A percentile compares a stretch with the other conserved stretches of the same genome.
These are phyloP conservation scores for Lichtheimia hyalospora DNA, from an alignment of 371 early-diverging fungal species.

Conservation along the genomic window DNA sequence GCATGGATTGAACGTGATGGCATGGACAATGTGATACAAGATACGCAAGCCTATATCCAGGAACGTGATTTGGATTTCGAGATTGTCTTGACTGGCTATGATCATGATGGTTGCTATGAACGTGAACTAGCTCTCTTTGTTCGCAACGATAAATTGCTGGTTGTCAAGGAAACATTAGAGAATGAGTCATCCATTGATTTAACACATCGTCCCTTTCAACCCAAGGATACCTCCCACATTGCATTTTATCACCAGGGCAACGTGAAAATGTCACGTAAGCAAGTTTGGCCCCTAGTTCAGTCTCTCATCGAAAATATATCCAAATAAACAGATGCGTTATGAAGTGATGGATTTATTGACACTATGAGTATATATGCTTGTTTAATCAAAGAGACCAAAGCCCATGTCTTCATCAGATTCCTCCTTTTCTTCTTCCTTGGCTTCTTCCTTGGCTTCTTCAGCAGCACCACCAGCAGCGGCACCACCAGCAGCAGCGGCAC, in stretches of 20 bases:
- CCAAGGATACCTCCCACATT: slow-evolving; percentile 8
- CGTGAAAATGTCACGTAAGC: slow-evolving; percentile 64
- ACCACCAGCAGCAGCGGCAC: slow-evolving; percentile 72
- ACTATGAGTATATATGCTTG: not conserved
- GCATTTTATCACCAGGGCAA: slow-evolving; percentile 55
- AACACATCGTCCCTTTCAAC: not conserved
- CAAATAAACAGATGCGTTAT: slow-evolving; percentile 58
- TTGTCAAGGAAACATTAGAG: slow-evolving; percentile 30
- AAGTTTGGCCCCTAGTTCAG: slow-evolving; percentile 65
- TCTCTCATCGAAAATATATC: slow-evolving; percentile 5
- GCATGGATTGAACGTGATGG: slow-evolving; percentile 54
- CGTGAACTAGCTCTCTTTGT: slow-evolving; percentile 63
- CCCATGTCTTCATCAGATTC: slow-evolving; percentile 83
- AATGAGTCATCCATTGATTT: slow-evolving; percentile 11
- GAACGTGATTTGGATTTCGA: slow-evolving; percentile 53
- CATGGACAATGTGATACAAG: slow-evolving; percentile 14
- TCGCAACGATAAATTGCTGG: slow-evolving; percentile 13
- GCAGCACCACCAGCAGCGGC: slow-evolving; percentile 50
- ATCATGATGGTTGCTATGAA: slow-evolving; percentile 46
- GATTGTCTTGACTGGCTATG: slow-evolving; percentile 60
- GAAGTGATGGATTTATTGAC: slow-evolving; percentile 1
- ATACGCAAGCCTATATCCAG: slow-evolving; percentile 30
- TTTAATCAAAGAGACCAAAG: slow-evolving; percentile 54
- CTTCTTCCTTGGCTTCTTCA: slow-evolving; percentile 57
- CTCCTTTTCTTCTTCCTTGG: slow-evolving; percentile 81